Evolutionary conservation across 1,284 basidiomycete species (phyloP), one percentile per base, ranked within the genome.

Genomic region (Golubevia sp.): DNA sequence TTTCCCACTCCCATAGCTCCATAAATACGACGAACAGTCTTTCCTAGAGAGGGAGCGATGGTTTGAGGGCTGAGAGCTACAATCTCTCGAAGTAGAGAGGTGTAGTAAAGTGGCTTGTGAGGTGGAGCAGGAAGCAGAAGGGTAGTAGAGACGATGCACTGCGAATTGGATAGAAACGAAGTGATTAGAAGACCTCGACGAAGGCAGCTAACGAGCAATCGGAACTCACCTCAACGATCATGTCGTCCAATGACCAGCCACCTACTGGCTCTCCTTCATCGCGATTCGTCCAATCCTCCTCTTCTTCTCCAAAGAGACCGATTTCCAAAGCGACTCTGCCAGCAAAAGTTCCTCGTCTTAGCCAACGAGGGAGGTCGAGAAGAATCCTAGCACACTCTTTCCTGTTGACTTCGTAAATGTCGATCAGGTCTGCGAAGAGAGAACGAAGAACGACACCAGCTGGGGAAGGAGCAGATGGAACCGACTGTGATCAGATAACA

Each of bases 371-470:
- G 56, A 94, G 90, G 73, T 94, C 91, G 49, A 98, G 87, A 2
- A 99, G 87, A 11, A 97, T 85, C 11, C 91, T 88, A 1, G 96
- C 93, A 73, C 91, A 92, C 77, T 99, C 96, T 84, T 97, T 97
- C 59, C 96, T 89, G 84, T 99, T 99, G 55, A 97, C 89, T 84
- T 99, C 96, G 81, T 93, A 99, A 27, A 98, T 91, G 71, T 94
- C 90, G 59, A 97, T 86, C 54, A 92, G 88, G 80, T 98, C 95
- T n/a, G 89, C 85, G 7, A 97, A 83, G 25, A 91, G 87, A 7
- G 90, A 88, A 24, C 91, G 91, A 18, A 97, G 87, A 26, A 91
- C 88, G 82, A 95, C 95, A 1, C 93, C 93, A 6, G 88, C 86
- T 0, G 91, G 88, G 1, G 90, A 90, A 54, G 87, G 87, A 2